Conservation (phyloP, 2,329 filamentous ascomycete species). For the Aureobasidium pullulans region DNA sequence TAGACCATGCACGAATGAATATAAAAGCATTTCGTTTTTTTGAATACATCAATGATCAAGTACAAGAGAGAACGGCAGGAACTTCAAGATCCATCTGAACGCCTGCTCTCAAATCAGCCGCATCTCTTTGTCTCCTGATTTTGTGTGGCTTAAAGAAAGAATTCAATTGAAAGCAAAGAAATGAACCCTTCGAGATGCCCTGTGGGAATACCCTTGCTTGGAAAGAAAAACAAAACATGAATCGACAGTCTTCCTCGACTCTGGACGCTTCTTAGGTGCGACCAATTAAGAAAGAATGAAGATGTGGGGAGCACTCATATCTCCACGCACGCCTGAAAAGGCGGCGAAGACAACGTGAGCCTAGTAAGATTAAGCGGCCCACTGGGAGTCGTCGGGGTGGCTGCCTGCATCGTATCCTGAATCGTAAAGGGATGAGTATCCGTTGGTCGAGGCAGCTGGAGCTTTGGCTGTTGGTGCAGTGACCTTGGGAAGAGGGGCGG, state of each 20-base stretch:
- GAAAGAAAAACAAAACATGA: not conserved
- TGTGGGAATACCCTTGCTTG: constrained; percentile 8
- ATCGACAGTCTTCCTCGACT: not conserved
- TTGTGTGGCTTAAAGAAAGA: not conserved
- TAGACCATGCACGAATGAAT: not conserved
- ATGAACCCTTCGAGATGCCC: not conserved
- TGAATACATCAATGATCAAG: not conserved
- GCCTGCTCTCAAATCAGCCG: not conserved
- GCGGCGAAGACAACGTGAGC: not conserved
- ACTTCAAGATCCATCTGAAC: not conserved
- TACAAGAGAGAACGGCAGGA: not conserved
- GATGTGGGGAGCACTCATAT: not conserved
- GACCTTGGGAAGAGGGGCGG: constrained; percentile 7
- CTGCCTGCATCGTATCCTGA: constrained; percentile 15
- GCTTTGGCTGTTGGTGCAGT: constrained; percentile 11
- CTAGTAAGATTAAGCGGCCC: constrained; percentile 19
- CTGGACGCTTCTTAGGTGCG: not conserved
- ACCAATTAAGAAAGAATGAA: not conserved
- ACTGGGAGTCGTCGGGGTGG: constrained; percentile 34
- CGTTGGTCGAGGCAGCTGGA: constrained; percentile 14
- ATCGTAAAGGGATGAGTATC: constrained; percentile 13
- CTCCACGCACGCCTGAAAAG: not conserved
- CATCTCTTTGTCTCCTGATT: constrained; percentile 3
- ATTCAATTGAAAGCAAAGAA: not conserved
- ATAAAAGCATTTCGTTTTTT: not conserved